These are phyloP conservation scores for Aureoboletus auriporus DNA, from an alignment of 768 basidiomycete species.

Conservation along the genomic window DNA sequence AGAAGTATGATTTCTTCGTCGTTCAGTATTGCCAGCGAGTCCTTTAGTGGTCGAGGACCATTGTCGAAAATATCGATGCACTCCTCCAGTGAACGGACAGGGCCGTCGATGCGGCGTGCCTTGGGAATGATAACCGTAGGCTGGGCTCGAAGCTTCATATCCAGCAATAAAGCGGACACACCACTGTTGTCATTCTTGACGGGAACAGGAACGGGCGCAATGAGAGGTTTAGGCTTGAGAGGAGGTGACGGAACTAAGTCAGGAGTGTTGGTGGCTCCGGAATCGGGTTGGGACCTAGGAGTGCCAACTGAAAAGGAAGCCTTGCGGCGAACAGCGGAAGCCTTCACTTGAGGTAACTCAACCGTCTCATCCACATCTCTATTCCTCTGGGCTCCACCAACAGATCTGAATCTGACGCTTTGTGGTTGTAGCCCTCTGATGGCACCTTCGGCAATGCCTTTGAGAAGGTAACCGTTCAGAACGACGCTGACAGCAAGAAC, in stretches of 20 bases:
- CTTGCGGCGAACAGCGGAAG: slow-evolving; percentile 10
- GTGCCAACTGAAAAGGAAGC: slow-evolving; percentile 26
- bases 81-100: slow-evolving; percentile 62
- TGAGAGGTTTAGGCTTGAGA: slow-evolving; percentile 12
- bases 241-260: slow-evolving; percentile 14
- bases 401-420: slow-evolving; percentile 27
- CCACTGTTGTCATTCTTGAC: slow-evolving; percentile 17
- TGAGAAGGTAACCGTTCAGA: slow-evolving; percentile 91
- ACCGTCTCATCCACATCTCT: slow-evolving; percentile 20
- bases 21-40: slow-evolving; percentile 57
- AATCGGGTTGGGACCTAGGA: slow-evolving; percentile 14
- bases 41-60: slow-evolving; percentile 58
- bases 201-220: slow-evolving; percentile 23
- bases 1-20: slow-evolving; percentile 93
- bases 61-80: slow-evolving; percentile 78
- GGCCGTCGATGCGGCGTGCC: slow-evolving; percentile 10
- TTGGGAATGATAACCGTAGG: slow-evolving; percentile 11
- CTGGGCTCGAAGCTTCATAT: slow-evolving; percentile 33
- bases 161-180: slow-evolving; percentile 27
- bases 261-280: slow-evolving; percentile 15
- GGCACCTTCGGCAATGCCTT: slow-evolving; percentile 67
- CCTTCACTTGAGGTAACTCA: slow-evolving; percentile 11
- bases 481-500: slow-evolving; percentile 81
- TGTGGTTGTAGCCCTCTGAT: slow-evolving; percentile 30
- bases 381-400: slow-evolving; percentile 17